These are phyloP conservation scores for Schoenoplectus tabernaemontani DNA, from an alignment of 202 grass and related monocot species.

Conservation along the genomic window DNA sequence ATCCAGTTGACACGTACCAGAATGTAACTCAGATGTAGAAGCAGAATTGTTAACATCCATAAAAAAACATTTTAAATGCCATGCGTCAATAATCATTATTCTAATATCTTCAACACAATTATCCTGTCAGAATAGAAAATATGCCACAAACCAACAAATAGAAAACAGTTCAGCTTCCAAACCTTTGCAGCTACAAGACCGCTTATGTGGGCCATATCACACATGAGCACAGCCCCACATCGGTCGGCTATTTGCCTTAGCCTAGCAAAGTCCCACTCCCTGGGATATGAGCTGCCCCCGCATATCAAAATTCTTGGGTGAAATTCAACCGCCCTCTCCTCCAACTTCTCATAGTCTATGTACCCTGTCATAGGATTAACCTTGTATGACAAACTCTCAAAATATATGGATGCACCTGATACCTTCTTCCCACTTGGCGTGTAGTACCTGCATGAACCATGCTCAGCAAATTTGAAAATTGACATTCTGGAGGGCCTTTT, in stretches of 20 bases:
- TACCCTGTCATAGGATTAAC: conserved; percentile 85
- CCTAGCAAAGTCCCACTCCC: conserved; percentile 84
- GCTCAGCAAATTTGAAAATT: not conserved
- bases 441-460: conserved; percentile 35
- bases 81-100: too few relatives aligned
- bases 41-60: not conserved
- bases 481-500: not conserved
- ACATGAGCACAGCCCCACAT: conserved; percentile 83
- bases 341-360: conserved; percentile 91
- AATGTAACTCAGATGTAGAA: not conserved
- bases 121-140: not conserved
- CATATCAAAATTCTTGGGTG: conserved; percentile 95
- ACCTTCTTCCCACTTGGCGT: conserved; percentile 86
- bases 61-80: not conserved
- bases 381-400: conserved; percentile 94
- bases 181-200: conserved; percentile 95
- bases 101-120: too few relatives aligned
- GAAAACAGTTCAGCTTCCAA: not conserved
- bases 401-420: conserved; percentile 93
- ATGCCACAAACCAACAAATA: not conserved
- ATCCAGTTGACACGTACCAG: not conserved
- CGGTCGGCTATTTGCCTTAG: conserved; percentile 77
- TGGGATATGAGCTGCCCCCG: conserved; percentile 87
- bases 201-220: conserved; percentile 96
- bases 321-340: conserved; percentile 82